Conservation (phyloP, 169 alveolate genomes). For the Babesia ovata region DNA sequence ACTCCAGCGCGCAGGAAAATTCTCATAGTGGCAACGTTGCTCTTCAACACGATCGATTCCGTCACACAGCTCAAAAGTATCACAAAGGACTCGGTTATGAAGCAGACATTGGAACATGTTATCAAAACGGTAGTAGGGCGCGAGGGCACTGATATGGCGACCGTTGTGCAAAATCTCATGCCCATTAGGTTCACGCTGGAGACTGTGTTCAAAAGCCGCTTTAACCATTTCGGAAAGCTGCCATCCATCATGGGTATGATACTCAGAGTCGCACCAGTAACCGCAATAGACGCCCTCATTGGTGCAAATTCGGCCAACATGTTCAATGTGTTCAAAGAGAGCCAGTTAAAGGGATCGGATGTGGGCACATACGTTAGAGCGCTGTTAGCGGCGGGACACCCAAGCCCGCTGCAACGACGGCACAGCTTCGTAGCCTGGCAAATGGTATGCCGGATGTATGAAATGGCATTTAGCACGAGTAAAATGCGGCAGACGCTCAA, state of each 20-base stretch:
- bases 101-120: constrained; percentile 3
- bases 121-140: neutral
- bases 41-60: constrained; percentile 11
- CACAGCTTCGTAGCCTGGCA: constrained; percentile 32
- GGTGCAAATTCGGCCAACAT: neutral
- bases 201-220: constrained; percentile 20
- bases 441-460: constrained; percentile 52
- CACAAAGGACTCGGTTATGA: constrained; percentile 5
- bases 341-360: neutral
- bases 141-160: neutral
- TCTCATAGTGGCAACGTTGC: constrained; percentile 11
- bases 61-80: neutral
- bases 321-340: constrained; percentile 21
- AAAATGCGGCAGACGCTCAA: constrained; percentile 26
- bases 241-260: constrained; percentile 35
- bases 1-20: neutral
- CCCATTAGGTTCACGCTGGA: constrained; percentile 39
- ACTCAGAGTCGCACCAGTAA: constrained; percentile 46
- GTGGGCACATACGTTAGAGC: neutral
- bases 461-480: constrained; percentile 21
- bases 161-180: neutral
- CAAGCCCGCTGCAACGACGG: constrained; percentile 19
- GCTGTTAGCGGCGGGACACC: neutral
- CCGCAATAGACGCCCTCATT: constrained; percentile 8
- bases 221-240: constrained; percentile 27